Percentiles rank a stretch among this genome's conserved stretches.
Conservation (phyloP, 176 grass and related monocot genomes). For the Alopecurus myosuroides region DNA sequence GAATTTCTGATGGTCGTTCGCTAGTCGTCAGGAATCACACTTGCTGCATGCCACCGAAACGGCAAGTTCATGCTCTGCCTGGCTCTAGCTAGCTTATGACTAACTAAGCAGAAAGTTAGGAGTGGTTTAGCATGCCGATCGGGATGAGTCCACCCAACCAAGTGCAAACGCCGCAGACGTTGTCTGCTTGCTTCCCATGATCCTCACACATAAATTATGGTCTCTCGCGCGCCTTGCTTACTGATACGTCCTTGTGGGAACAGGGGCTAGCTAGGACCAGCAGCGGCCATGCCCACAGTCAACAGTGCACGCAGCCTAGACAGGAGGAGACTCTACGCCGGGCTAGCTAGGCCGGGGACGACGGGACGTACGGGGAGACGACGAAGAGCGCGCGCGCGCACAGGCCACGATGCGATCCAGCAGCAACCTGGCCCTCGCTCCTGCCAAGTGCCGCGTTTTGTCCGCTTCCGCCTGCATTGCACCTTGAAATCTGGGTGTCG, state of each 20-base stretch:
- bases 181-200: not conserved
- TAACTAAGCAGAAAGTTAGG: not conserved
- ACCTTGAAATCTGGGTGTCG: not conserved
- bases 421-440: not conserved
- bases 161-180: not conserved
- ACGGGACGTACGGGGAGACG: not conserved
- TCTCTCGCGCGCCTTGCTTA: no score
- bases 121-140: not conserved
- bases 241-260: not conserved
- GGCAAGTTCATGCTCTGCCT: not conserved
- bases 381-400: not conserved
- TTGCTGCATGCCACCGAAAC: not conserved
- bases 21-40: not conserved
- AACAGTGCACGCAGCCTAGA: constrained; percentile 6
- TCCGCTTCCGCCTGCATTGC: not conserved
- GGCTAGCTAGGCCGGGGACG: not conserved
- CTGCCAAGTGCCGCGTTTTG: not conserved
- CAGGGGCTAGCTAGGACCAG: not conserved
- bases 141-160: not conserved
- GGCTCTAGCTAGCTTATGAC: not conserved
- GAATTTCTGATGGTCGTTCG: no score
- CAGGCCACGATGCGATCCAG: not conserved
- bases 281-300: not conserved
- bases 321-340: not conserved
- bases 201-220: not conserved